Evolutionary conservation across 352 stramenopile species (phyloP).

Genomic region (Phytopythium helicoides): DNA sequence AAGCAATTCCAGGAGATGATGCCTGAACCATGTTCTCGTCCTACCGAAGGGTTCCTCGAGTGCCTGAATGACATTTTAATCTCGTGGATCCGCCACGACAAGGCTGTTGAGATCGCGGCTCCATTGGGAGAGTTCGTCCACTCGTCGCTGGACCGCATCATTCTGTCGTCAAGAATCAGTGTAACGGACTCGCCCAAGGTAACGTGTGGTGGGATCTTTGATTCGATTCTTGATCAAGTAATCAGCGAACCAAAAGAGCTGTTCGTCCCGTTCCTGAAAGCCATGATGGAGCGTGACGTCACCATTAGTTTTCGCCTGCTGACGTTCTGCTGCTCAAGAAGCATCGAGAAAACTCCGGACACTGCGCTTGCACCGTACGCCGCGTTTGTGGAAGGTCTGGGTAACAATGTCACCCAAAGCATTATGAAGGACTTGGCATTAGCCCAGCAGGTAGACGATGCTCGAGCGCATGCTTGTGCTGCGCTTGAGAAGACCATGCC

Average conservation of each 20-base stretch:
- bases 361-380: slow-evolving; percentile 56
- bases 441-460: slow-evolving; percentile 80
- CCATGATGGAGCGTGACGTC: slow-evolving; percentile 72
- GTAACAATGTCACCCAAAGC: slow-evolving; percentile 39
- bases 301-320: slow-evolving; percentile 76
- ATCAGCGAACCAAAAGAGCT: slow-evolving; percentile 64
- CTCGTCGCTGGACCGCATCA: slow-evolving; percentile 63
- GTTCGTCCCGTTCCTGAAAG: slow-evolving; percentile 77
- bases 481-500: slow-evolving; percentile 39
- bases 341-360: slow-evolving; percentile 48
- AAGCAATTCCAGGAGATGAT: slow-evolving; percentile 78
- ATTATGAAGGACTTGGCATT: slow-evolving; percentile 71
- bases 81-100: slow-evolving; percentile 79
- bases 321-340: slow-evolving; percentile 69
- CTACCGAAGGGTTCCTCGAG: slow-evolving; percentile 72
- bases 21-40: slow-evolving; percentile 52
- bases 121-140: slow-evolving; percentile 64
- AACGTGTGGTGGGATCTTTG: slow-evolving; percentile 62
- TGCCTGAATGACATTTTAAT: slow-evolving; percentile 83
- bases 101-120: slow-evolving; percentile 59
- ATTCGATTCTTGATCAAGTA: slow-evolving; percentile 82
- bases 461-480: slow-evolving; percentile 54
- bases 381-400: slow-evolving; percentile 58
- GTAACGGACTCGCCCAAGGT: slow-evolving; percentile 57
- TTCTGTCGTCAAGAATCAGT: slow-evolving; percentile 73